A percentile compares a stretch with the other conserved stretches of the same genome.
phyloP scores from a whole-genome alignment of 805 yeast genomes.

The Kazachstania psychrophila region DNA sequence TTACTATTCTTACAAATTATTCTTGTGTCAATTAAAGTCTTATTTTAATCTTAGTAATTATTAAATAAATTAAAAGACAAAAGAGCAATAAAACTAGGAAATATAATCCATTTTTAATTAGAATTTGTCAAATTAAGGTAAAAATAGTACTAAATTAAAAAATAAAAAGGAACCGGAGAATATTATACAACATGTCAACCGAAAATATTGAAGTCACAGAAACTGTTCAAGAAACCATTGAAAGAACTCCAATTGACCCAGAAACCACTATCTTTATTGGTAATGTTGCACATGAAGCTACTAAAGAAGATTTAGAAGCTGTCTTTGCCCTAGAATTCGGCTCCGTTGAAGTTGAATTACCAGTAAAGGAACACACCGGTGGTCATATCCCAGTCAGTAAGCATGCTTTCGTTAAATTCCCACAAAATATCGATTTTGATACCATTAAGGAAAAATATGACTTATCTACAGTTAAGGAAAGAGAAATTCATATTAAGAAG shows the following conservation, averaged over 20 bases:
- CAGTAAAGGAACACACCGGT: constrained; percentile 16
- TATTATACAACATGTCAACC: constrained; percentile 15
- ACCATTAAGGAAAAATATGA: constrained; percentile 25
- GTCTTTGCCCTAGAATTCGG: constrained; percentile 23
- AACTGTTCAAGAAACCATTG: constrained; percentile 1
- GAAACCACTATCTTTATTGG: constrained; percentile 29
- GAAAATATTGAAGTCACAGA: constrained; percentile 10
- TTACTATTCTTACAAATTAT: too few species aligned
- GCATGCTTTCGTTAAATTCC: constrained; percentile 29
- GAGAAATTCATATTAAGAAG: constrained; percentile 27
- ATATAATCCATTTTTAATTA: too few species aligned
- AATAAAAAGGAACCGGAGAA: too few species aligned
- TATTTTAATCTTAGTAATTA: too few species aligned
- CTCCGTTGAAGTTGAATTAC: constrained; percentile 25
- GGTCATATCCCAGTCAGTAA: constrained; percentile 22
- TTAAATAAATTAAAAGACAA: too few species aligned
- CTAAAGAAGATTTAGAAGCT: constrained; percentile 21
- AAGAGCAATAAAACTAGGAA: too few species aligned
- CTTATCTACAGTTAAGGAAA: constrained; percentile 24
- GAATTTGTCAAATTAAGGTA: too few species aligned
- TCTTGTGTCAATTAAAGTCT: too few species aligned
- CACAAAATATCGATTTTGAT: constrained; percentile 25
- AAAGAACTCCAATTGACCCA: constrained; percentile 19
- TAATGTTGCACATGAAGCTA: constrained; percentile 25
- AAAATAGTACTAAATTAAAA: too few species aligned